Evolutionary conservation across 2,329 filamentous ascomycete genomes (phyloP).

Genomic region (Aureobasidium sp.): DNA sequence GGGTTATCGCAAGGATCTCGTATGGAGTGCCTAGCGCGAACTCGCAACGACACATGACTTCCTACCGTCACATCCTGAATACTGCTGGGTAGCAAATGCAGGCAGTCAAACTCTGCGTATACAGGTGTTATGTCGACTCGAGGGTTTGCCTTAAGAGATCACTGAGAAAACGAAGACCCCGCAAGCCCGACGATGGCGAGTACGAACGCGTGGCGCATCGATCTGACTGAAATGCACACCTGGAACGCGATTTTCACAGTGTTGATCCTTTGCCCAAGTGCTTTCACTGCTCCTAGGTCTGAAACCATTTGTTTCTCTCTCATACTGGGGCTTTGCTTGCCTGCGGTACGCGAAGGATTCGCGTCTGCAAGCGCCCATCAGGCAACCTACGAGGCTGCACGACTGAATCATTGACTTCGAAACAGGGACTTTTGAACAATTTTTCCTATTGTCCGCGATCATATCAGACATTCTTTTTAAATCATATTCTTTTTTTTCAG

Average conservation of each 20-base stretch:
- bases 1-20: neutral
- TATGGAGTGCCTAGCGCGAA: neutral
- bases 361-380: constrained; percentile 12
- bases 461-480: neutral
- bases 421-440: neutral
- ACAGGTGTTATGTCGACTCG: neutral
- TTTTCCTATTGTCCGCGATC: neutral
- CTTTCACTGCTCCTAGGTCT: neutral
- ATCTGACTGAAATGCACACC: neutral
- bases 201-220: neutral
- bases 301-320: neutral
- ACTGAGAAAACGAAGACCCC: neutral
- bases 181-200: neutral
- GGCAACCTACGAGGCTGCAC: constrained; percentile 6
- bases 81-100: too few species aligned
- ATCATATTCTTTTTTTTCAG: neutral
- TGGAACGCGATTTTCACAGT: neutral
- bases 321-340: neutral
- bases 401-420: neutral
- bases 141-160: neutral
- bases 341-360: neutral
- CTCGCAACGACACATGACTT: neutral
- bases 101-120: too few species aligned
- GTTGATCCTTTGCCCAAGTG: neutral
- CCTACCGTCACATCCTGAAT: too few species aligned